Evolutionary conservation across 805 yeast species (phyloP), one percentile per base, ranked within the genome.

Genomic region (Pichia manshurica): DNA sequence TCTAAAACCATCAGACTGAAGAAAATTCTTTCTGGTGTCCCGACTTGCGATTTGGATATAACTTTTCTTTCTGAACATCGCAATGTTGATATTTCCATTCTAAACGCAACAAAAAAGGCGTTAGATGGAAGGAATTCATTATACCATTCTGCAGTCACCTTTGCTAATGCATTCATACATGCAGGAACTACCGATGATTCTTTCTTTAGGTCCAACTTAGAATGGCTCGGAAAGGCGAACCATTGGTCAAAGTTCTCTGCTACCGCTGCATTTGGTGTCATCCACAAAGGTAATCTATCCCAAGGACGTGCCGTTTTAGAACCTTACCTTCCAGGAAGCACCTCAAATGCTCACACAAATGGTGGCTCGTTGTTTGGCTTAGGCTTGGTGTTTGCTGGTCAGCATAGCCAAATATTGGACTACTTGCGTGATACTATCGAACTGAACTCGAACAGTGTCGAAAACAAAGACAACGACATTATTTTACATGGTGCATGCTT

Each of bases 221-320:
- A 91, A 59, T 93, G 98, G 97, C 74, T 93, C 56, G 95, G 95
- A 39, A 87, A 89, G 68, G 97, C 99, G n/a, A 83, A 91, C 41
- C 89, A 91, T 67, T 93, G 99, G 99, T 89, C 97, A 5, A 93
- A 91, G 63, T 93, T 93, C 65, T 82, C 96, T 0, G 97, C 98
- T 2, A 91, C 98, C 13, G 98, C 98, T 8, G 97, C 98, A 13
- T 72, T 93, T 52, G 99, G 99, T 63, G 98, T 91, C 28, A 90
- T 93, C 56, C 98, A 93, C 65, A 86, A 84, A 61, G 98, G 99
- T 46, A 91, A 91, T 65, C 74, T 93, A 49, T 78, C 95, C 0
- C 96, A 89, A 63, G 99, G 98, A 46, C 81, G 82, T 62, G 78
- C 82, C 54, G 80, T 91, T 44, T 76, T 93, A 63, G 83, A 84